Evolutionary conservation across 805 yeast genomes (phyloP).

Genomic region (Candida maris): DNA sequence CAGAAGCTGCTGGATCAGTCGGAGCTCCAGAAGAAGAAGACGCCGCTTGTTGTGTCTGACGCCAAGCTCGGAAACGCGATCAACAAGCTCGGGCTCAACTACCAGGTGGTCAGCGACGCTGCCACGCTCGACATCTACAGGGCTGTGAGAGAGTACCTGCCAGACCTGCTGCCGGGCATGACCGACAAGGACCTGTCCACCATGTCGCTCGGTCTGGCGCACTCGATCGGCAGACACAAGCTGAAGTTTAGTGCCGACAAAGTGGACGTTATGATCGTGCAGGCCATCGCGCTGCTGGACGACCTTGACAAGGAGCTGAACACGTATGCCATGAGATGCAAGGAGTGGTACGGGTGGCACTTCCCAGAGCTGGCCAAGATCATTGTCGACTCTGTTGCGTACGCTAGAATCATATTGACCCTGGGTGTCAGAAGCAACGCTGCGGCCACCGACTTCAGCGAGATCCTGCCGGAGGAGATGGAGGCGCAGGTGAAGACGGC

Average conservation of each 20-base stretch:
- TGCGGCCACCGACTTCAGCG: slow-evolving; percentile 83
- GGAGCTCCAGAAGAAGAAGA: slow-evolving; percentile 80
- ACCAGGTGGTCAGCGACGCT: slow-evolving; percentile 88
- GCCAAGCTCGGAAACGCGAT: slow-evolving; percentile 95
- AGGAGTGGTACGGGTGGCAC: slow-evolving; percentile 99
- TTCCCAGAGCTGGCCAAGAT: slow-evolving; percentile 99
- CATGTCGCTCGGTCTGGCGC: slow-evolving; percentile 98
- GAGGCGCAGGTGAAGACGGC: slow-evolving; percentile 92
- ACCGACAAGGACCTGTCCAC: slow-evolving; percentile 79
- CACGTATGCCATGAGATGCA: slow-evolving; percentile 98
- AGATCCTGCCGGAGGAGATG: slow-evolving; percentile 86
- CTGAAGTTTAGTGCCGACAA: slow-evolving; percentile 96
- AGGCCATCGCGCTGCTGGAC: slow-evolving; percentile 95
- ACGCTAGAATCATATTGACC: slow-evolving; percentile 86
- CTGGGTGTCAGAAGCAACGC: slow-evolving; percentile 96
- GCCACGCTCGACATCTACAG: slow-evolving; percentile 92
- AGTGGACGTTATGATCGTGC: slow-evolving; percentile 98
- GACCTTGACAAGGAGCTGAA: slow-evolving; percentile 96
- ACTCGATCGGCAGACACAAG: slow-evolving; percentile 97
- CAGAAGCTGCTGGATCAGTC: slow-evolving; percentile 70
- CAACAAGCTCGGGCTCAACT: slow-evolving; percentile 87
- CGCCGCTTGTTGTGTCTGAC: slow-evolving; percentile 88
- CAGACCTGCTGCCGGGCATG: slow-evolving; percentile 91
- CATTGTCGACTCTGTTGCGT: slow-evolving; percentile 92
- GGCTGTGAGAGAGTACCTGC: slow-evolving; percentile 91